Evolutionary conservation across 768 basidiomycete species (phyloP).

Genomic region (Crepidotus variabilis): DNA sequence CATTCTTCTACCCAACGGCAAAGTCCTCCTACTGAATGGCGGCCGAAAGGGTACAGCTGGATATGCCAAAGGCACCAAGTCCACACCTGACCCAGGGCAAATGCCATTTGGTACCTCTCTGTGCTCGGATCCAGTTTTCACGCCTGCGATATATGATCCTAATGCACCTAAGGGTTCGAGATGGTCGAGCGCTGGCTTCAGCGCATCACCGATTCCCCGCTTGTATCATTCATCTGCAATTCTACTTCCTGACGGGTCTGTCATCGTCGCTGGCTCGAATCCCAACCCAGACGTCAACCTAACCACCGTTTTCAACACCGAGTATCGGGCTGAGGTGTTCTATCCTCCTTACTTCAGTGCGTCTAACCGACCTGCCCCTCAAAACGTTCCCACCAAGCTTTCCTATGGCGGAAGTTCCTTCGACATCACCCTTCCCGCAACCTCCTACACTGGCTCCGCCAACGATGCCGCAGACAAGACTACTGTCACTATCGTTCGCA

Average conservation of each 20-base stretch:
- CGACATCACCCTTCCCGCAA: slow-evolving; percentile 64
- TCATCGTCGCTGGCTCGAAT: slow-evolving; percentile 89
- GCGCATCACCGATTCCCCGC: slow-evolving; percentile 62
- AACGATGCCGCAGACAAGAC: slow-evolving; percentile 73
- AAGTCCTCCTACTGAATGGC: slow-evolving; percentile 79
- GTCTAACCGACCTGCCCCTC: slow-evolving; percentile 59
- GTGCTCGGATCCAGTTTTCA: slow-evolving; percentile 73
- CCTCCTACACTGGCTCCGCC: slow-evolving; percentile 61
- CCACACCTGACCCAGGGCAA: slow-evolving; percentile 34
- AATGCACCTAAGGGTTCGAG: slow-evolving; percentile 64
- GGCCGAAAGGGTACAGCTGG: slow-evolving; percentile 88
- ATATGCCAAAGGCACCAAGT: slow-evolving; percentile 51
- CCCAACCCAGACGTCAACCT: slow-evolving; percentile 82
- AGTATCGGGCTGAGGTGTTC: slow-evolving; percentile 82
- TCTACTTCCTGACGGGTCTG: slow-evolving; percentile 83
- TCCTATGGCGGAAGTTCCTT: slow-evolving; percentile 85
- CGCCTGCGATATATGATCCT: slow-evolving; percentile 81
- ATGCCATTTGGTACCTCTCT: slow-evolving; percentile 76
- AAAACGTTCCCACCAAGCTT: slow-evolving; percentile 66
- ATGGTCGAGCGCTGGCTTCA: slow-evolving; percentile 69
- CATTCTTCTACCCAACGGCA: slow-evolving; percentile 76
- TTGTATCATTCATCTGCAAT: slow-evolving; percentile 92
- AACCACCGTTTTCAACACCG: slow-evolving; percentile 60
- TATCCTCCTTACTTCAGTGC: slow-evolving; percentile 88
- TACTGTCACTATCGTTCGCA: slow-evolving; percentile 75